Conservation (phyloP, 2,329 filamentous ascomycete species). For the Scleromitrula shiraiana region DNA sequence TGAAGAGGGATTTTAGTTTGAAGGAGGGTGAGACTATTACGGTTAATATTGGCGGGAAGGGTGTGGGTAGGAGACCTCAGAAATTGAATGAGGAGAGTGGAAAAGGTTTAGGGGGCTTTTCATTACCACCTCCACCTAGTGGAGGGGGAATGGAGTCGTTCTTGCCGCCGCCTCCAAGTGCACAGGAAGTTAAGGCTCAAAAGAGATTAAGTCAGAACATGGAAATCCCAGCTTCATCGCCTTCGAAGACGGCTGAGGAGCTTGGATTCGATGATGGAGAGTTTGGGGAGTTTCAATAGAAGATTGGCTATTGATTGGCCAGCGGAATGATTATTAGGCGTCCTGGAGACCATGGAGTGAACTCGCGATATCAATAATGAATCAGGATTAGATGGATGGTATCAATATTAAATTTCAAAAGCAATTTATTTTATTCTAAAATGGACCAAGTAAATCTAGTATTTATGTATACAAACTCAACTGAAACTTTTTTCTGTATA, state of each 20-base stretch:
- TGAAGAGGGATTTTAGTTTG: slow-evolving; percentile 70
- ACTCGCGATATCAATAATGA: too few species aligned
- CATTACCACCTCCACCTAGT: slow-evolving; percentile 58
- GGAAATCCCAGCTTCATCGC: slow-evolving; percentile 34
- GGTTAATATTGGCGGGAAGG: slow-evolving; percentile 60
- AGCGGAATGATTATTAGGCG: too few species aligned
- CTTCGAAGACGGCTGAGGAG: slow-evolving; percentile 42
- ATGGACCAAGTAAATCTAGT: too few species aligned
- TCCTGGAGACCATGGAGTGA: too few species aligned
- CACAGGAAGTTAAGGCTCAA: slow-evolving; percentile 52
- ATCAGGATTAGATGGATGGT: too few species aligned
- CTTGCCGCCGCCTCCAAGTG: slow-evolving; percentile 60
- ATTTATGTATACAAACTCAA: too few species aligned
- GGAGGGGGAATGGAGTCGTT: slow-evolving; percentile 33
- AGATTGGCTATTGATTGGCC: not conserved
- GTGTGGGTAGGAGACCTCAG: slow-evolving; percentile 21
- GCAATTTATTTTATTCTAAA: too few species aligned
- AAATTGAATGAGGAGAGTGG: slow-evolving; percentile 21
- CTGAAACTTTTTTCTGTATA: too few species aligned
- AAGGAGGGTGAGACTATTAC: slow-evolving; percentile 89
- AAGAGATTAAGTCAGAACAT: slow-evolving; percentile 45
- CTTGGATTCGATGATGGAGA: slow-evolving; percentile 82
- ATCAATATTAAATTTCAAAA: too few species aligned
- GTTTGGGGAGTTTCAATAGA: slow-evolving; percentile 66
- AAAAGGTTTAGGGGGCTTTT: slow-evolving; percentile 41